Conservation (phyloP, 1,284 basidiomycete species). For the Waitea zeae region DNA sequence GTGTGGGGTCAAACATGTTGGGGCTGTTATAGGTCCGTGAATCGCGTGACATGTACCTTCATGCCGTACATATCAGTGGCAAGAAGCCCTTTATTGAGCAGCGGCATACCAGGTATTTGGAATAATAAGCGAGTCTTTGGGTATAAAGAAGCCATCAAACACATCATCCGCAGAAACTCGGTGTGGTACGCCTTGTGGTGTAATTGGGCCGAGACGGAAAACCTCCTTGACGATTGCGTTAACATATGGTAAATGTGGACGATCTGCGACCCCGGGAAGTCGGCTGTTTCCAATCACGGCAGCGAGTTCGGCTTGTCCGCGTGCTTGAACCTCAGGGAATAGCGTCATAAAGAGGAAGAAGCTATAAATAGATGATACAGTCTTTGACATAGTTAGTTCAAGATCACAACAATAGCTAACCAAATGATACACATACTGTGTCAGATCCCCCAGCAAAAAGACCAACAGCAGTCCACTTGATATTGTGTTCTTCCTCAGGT, state of each 20-base stretch:
- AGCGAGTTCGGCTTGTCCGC: constrained; percentile 11
- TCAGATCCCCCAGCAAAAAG: constrained; percentile 8
- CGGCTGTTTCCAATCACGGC: constrained; percentile 7
- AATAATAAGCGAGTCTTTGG: constrained; percentile 8
- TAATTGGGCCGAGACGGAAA: constrained; percentile 8
- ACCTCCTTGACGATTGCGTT: constrained; percentile 10
- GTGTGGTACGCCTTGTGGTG: constrained; percentile 7
- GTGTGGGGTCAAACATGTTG: constrained; percentile 6
- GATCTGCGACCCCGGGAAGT: constrained; percentile 8
- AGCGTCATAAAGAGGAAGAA: constrained; percentile 12
- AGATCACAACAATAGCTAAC: not conserved
- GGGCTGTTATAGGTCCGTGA: constrained; percentile 5
- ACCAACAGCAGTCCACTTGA: constrained; percentile 8
- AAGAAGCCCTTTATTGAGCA: not conserved
- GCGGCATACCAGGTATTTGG: constrained; percentile 1
- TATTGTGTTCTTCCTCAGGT: constrained; percentile 5
- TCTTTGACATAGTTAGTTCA: not conserved
- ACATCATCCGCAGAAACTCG: constrained; percentile 7
- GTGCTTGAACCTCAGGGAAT: constrained; percentile 8
- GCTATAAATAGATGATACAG: not conserved
- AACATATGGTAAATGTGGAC: constrained; percentile 7
- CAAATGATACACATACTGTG: constrained; percentile 4
- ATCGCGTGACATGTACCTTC: not conserved
- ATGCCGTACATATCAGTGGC: not conserved
- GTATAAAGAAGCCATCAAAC: constrained; percentile 9